Evolutionary conservation across 2,329 filamentous ascomycete genomes (phyloP).

Genomic region (Hirsutella rhossiliensis): DNA sequence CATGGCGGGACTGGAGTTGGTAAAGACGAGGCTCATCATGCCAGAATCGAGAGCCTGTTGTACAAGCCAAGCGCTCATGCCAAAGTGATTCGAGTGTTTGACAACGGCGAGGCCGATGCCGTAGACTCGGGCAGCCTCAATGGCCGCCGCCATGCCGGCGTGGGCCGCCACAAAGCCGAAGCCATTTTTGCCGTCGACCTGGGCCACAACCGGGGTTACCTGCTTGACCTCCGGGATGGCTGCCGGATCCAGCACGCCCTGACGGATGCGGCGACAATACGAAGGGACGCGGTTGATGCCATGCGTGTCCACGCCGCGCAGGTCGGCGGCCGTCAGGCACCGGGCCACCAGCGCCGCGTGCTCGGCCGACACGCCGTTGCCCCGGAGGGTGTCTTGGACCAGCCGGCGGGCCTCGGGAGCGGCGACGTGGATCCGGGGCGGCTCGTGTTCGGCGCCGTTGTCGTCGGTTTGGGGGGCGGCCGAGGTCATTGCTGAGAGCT

Average conservation of each 20-base stretch:
- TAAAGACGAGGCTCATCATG: slow-evolving; percentile 61
- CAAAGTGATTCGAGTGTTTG: slow-evolving; percentile 71
- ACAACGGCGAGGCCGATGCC: slow-evolving; percentile 69
- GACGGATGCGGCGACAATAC: slow-evolving; percentile 61
- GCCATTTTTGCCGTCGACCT: slow-evolving; percentile 55
- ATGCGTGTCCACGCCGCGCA: slow-evolving; percentile 70
- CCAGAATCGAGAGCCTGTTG: slow-evolving; percentile 62
- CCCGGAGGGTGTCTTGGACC: slow-evolving; percentile 41
- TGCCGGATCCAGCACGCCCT: slow-evolving; percentile 51
- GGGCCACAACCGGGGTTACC: slow-evolving; percentile 59
- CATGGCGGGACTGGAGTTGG: slow-evolving; percentile 59
- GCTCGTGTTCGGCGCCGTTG: background rate
- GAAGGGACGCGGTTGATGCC: slow-evolving; percentile 66
- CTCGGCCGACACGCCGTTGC: slow-evolving; percentile 44
- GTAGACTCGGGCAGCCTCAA: slow-evolving; percentile 49
- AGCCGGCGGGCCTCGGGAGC: slow-evolving; percentile 31
- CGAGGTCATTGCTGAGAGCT: too few relatives aligned
- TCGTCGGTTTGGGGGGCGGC: too few relatives aligned
- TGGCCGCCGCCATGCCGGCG: slow-evolving; percentile 52
- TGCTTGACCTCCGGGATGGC: slow-evolving; percentile 47
- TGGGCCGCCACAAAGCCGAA: slow-evolving; percentile 66
- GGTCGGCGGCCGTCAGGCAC: slow-evolving; percentile 61
- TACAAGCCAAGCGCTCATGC: slow-evolving; percentile 73
- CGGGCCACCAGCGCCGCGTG: slow-evolving; percentile 53
- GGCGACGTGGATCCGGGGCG: slow-evolving; percentile 19